These are phyloP conservation scores for Pelargonium nanum DNA, from an alignment of 345 rosid genomes.

Conservation along the genomic window DNA sequence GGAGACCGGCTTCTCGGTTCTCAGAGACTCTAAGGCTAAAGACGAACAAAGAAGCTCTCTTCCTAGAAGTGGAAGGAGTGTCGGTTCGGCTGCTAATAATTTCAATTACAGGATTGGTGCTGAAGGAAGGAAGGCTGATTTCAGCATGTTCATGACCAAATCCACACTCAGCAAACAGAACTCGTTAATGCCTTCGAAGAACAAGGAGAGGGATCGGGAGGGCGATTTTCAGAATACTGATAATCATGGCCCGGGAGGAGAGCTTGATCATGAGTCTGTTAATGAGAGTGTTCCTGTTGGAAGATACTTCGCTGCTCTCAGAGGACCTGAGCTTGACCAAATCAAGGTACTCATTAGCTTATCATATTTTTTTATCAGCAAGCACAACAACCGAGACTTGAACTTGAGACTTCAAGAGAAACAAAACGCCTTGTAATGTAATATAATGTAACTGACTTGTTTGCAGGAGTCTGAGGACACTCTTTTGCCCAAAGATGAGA, in stretches of 20 bases:
- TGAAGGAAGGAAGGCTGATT: constrained; percentile 56
- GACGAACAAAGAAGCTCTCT: constrained; percentile 41
- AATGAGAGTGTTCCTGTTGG: constrained; percentile 72
- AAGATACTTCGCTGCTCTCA: constrained; percentile 91
- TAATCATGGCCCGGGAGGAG: constrained; percentile 1
- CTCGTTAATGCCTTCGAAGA: constrained; percentile 51
- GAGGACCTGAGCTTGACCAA: constrained; percentile 91
- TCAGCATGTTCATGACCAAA: constrained; percentile 70
- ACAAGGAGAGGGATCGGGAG: constrained; percentile 22
- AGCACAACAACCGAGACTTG: too few species aligned
- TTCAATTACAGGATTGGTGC: constrained; percentile 12
- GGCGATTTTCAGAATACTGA: not conserved
- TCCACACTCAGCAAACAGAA: constrained; percentile 72
- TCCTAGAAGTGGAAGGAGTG: constrained; percentile 79
- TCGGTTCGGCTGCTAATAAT: constrained; percentile 29
- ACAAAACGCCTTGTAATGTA: not conserved
- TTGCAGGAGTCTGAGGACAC: constrained; percentile 76
- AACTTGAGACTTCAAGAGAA: not conserved
- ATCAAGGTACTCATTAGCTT: constrained; percentile 54
- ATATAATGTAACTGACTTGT: not conserved
- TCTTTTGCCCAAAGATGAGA: constrained; percentile 79
- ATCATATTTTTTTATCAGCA: not conserved
- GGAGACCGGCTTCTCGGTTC: constrained; percentile 76
- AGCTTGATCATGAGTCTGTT: constrained; percentile 41
- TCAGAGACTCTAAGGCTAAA: constrained; percentile 42